phyloP scores from a whole-genome alignment of 192 early-diverging fungal genomes.

The Funneliformis mosseae region DNA sequence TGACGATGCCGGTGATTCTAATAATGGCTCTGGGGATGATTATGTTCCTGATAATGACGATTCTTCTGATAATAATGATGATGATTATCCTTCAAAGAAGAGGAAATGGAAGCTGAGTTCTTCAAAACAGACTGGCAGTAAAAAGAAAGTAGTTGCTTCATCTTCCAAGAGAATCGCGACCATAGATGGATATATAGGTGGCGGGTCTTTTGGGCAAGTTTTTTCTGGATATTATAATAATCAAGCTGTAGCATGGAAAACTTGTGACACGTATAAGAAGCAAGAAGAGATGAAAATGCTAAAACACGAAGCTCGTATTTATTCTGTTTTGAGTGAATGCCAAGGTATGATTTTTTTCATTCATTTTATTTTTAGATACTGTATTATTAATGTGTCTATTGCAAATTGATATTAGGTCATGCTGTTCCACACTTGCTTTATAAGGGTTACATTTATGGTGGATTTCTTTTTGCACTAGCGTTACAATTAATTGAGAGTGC shows the following conservation, averaged over 20 bases:
- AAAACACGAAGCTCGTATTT: slow-evolving; percentile 13
- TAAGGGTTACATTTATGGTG: slow-evolving; percentile 1
- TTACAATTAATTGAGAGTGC: slow-evolving; percentile 12
- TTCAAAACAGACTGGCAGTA: background rate
- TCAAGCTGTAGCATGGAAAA: slow-evolving; percentile 15
- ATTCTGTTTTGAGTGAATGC: slow-evolving; percentile 17
- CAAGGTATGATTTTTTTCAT: slow-evolving; percentile 16
- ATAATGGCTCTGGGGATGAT: slow-evolving; percentile 4
- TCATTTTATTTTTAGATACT: slow-evolving; percentile 5
- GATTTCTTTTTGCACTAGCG: background rate
- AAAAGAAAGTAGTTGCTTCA: background rate
- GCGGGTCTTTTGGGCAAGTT: slow-evolving; percentile 12
- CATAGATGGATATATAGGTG: slow-evolving; percentile 10
- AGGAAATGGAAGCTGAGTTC: background rate
- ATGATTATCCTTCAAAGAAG: background rate
- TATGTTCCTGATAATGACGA: background rate
- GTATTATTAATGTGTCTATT: slow-evolving; percentile 18
- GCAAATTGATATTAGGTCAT: slow-evolving; percentile 14
- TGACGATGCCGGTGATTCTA: background rate
- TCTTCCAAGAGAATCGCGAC: slow-evolving; percentile 3
- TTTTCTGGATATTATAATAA: slow-evolving; percentile 11
- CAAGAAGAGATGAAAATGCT: background rate
- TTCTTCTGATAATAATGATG: slow-evolving; percentile 8
- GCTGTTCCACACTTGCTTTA: background rate
- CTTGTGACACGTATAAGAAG: slow-evolving; percentile 6